Evolutionary conservation across 1,284 basidiomycete species (phyloP).

Genomic region (Ceratobasidium theobromae): DNA sequence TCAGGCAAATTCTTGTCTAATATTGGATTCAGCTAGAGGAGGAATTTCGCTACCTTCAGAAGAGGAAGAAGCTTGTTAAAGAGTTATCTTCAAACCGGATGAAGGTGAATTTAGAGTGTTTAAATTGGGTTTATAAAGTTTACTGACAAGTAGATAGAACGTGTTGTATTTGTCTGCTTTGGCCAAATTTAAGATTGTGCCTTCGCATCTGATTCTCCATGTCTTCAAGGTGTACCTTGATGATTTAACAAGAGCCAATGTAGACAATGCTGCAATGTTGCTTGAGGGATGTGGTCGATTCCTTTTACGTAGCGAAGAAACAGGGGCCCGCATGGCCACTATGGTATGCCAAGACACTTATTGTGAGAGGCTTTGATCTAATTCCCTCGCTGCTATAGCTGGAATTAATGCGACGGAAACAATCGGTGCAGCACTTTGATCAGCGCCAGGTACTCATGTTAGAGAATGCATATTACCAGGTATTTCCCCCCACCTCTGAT

Average conservation of each 20-base stretch:
- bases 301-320: conserved; percentile 84
- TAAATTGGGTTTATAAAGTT: not conserved
- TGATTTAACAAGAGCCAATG: conserved; percentile 88
- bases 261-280: conserved; percentile 90
- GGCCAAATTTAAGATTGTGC: conserved; percentile 95
- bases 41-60: conserved; percentile 94
- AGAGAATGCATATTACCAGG: conserved; percentile 98
- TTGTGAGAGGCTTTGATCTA: not conserved
- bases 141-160: conserved; percentile 58
- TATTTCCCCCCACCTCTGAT: conserved; percentile 41
- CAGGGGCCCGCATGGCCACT: conserved; percentile 76
- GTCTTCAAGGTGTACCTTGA: conserved; percentile 97
- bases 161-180: conserved; percentile 86
- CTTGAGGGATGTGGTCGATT: conserved; percentile 95
- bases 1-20: not conserved
- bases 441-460: conserved; percentile 85
- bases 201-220: conserved; percentile 89
- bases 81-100: conserved; percentile 83
- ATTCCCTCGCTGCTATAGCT: conserved; percentile 53
- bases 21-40: conserved; percentile 76
- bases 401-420: conserved; percentile 93
- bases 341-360: conserved; percentile 58
- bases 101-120: conserved; percentile 58
- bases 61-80: conserved; percentile 88
- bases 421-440: conserved; percentile 89